Evolutionary conservation across 2,329 filamentous ascomycete genomes (phyloP), one percentile per base, ranked within the genome.

Genomic region (Pseudovirgaria hyperparasitica): DNA sequence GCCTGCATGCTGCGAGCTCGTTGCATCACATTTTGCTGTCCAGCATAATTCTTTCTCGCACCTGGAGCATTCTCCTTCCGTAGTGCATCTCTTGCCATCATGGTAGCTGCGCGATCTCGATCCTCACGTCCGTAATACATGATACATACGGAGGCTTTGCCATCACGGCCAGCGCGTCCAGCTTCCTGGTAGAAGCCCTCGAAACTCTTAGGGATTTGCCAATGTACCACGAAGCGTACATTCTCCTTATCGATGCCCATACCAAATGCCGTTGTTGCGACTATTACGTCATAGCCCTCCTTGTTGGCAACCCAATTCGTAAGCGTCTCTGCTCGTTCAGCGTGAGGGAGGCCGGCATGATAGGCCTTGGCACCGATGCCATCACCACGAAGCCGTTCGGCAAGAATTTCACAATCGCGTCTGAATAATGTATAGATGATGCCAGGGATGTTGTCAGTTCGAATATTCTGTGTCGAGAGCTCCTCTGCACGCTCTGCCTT

Each of bases 201-300:
- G 48, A 96, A 93, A 3, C 80, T 90, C 47, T 92, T 92, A 7
- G 87, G 82, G 7, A 93, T 67, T 32, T 84, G 80, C 85, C 87
- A 96, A 54, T 96, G 87, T 2, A 90, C 75, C 1, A 96, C 86
- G 43, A 94, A 94, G 3, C 87, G 79, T 8, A 96, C 87, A 41
- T 92, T 79, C 27, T 90, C 75, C 53, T 94, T 94, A 54, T 96
- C 86, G 37, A 96, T 94, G 15, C 87, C 87, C 87, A 96, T 96
- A 3, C 87, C 87, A 44, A 96, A 96, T 0, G 87, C 87, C 2
- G 84, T 96, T 0, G 87, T 96, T 2, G 87, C 87, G 16, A 94
- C 85, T 34, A 96, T 87, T 25, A 96, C 74, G 49, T 90, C 85
- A 55, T 90, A 93, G 1, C 79, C 79, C 15, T 69, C 64, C 28